phyloP scores from a whole-genome alignment of 768 basidiomycete genomes.

The Rhodotorula kratochvilovae region DNA sequence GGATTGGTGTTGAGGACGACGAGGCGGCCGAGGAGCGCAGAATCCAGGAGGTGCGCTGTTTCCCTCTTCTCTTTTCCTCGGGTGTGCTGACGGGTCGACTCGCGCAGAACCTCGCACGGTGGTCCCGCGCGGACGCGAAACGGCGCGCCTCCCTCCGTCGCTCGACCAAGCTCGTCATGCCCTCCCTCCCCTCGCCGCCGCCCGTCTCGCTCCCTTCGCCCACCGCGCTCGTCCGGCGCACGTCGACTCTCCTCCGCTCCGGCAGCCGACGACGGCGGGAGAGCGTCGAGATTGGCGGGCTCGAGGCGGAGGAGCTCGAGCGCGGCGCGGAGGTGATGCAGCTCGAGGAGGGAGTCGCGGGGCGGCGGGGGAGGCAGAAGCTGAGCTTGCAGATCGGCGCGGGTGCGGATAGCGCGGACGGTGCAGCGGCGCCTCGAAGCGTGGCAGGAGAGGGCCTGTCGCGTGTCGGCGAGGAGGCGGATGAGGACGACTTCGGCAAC shows the following conservation, averaged over 20 bases:
- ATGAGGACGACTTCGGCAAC: background rate
- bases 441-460: background rate
- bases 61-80: no score
- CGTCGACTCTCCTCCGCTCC: background rate
- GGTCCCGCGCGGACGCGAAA: constrained; percentile 5
- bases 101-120: constrained; percentile 1
- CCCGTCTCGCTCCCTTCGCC: background rate
- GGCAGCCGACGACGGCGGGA: background rate
- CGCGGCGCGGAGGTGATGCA: background rate
- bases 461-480: background rate
- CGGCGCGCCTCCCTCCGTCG: constrained; percentile 6
- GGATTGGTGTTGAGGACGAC: constrained; percentile 75
- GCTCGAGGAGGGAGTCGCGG: background rate
- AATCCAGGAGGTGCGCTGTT: background rate
- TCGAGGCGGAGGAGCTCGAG: background rate
- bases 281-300: background rate
- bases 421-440: no score
- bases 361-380: background rate
- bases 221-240: background rate
- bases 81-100: background rate
- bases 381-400: background rate
- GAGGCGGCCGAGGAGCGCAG: background rate
- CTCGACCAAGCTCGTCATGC: background rate
- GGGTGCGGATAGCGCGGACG: background rate
- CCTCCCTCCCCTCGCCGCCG: background rate